Evolutionary conservation across 768 basidiomycete genomes (phyloP).

Genomic region (Russula brevipes): DNA sequence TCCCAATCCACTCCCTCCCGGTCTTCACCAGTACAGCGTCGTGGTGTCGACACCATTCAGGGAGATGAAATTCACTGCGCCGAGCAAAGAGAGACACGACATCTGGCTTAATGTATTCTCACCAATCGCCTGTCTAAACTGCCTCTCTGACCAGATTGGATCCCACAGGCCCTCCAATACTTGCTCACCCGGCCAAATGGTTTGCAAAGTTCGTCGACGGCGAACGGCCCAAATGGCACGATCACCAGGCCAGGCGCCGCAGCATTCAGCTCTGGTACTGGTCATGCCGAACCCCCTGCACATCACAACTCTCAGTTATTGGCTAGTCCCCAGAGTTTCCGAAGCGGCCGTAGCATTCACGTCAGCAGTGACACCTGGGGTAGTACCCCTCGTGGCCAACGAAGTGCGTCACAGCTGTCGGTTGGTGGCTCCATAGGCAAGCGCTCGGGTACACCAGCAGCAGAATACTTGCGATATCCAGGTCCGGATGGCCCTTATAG

Average conservation of each 20-base stretch:
- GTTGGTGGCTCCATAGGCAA: conserved; percentile 71
- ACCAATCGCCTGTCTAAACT: conserved; percentile 19
- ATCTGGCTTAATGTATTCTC: conserved; percentile 84
- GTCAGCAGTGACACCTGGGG: conserved; percentile 61
- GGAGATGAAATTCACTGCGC: conserved; percentile 98
- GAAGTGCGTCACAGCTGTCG: conserved; percentile 76
- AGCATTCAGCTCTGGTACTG: conserved; percentile 32
- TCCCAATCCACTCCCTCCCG: conserved; percentile 93
- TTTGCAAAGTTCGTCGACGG: conserved; percentile 28
- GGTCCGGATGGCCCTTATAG: conserved; percentile 73
- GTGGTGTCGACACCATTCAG: conserved; percentile 88
- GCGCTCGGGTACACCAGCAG: conserved; percentile 84
- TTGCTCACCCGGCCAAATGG: conserved; percentile 69
- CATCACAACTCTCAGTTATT: conserved; percentile 44
- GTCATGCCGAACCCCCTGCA: conserved; percentile 36
- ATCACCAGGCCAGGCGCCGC: conserved; percentile 7
- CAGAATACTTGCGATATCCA: conserved; percentile 82
- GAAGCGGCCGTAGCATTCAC: conserved; percentile 56
- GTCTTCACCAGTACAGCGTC: conserved; percentile 87
- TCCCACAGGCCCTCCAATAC: conserved; percentile 78
- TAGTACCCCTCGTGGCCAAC: conserved; percentile 59
- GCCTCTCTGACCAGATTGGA: conserved; percentile 12
- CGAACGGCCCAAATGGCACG: conserved; percentile 16
- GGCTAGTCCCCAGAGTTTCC: conserved; percentile 68
- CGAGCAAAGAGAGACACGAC: conserved; percentile 91